Evolutionary conservation across 768 basidiomycete species (phyloP).

Genomic region (Pleurotus ostreatus): DNA sequence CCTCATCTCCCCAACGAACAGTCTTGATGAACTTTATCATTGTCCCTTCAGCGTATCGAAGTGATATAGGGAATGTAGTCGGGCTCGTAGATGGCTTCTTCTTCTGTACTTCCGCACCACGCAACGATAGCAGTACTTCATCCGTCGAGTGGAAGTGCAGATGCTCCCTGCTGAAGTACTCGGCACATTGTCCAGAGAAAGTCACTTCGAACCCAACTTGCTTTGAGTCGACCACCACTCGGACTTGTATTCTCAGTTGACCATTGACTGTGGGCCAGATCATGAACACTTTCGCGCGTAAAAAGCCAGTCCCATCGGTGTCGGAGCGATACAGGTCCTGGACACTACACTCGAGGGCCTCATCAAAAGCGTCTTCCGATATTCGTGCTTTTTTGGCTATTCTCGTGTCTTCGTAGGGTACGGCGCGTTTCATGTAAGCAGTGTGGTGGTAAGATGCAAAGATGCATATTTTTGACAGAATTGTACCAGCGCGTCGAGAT

Average conservation of each 20-base stretch:
- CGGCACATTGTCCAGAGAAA: conserved; percentile 26
- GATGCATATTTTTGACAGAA: background rate
- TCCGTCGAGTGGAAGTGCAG: conserved; percentile 39
- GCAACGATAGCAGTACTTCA: conserved; percentile 42
- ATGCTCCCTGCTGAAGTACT: conserved; percentile 22
- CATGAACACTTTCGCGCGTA: conserved; percentile 42
- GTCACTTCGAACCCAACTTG: conserved; percentile 31
- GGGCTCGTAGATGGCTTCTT: conserved; percentile 20
- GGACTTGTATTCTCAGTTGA: conserved; percentile 3
- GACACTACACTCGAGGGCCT: conserved; percentile 22
- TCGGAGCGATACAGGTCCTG: conserved; percentile 27
- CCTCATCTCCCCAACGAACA: conserved; percentile 10
- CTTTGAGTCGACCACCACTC: conserved; percentile 11
- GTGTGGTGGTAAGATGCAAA: background rate
- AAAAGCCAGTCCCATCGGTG: conserved; percentile 30
- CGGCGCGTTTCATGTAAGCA: conserved; percentile 18
- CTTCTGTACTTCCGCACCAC: conserved; percentile 32
- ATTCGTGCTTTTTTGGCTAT: conserved; percentile 15
- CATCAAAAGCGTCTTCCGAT: conserved; percentile 16
- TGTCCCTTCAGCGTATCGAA: conserved; percentile 41
- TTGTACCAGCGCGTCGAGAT: background rate
- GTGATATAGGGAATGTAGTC: conserved; percentile 32
- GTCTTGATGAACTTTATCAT: conserved; percentile 32
- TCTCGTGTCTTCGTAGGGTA: conserved; percentile 2
- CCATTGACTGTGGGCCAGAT: conserved; percentile 31